These are phyloP conservation scores for Entophlyctis luteolus DNA, from an alignment of 192 early-diverging fungal species.

Conservation along the genomic window DNA sequence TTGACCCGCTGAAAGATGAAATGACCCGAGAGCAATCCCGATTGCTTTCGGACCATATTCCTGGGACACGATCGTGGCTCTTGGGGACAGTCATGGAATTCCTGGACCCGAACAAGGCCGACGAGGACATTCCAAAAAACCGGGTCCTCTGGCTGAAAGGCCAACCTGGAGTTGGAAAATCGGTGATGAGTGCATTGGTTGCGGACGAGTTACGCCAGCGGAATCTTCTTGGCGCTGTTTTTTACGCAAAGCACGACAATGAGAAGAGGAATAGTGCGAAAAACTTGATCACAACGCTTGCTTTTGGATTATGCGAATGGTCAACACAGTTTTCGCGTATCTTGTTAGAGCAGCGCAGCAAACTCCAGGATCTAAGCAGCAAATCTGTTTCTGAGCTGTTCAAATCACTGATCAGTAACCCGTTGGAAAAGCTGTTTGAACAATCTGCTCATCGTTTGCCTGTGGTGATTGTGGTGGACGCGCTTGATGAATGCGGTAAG, in stretches of 20 bases:
- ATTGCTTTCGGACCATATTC: not conserved
- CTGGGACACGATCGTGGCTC: not conserved
- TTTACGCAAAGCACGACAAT: slow-evolving; percentile 30
- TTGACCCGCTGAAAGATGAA: slow-evolving; percentile 2
- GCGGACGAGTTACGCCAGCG: slow-evolving; percentile 17
- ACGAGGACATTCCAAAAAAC: not conserved
- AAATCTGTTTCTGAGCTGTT: not conserved
- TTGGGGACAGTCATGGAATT: not conserved
- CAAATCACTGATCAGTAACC: not conserved
- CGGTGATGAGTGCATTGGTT: slow-evolving; percentile 19
- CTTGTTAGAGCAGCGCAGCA: not conserved
- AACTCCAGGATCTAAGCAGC: not conserved
- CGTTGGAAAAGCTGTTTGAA: not conserved
- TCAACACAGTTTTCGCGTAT: slow-evolving; percentile 2
- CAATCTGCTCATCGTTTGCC: not conserved
- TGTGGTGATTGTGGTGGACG: slow-evolving; percentile 20
- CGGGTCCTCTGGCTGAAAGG: slow-evolving; percentile 24
- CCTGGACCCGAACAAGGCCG: not conserved
- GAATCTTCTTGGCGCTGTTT: slow-evolving; percentile 28
- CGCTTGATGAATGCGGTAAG: slow-evolving; percentile 23
- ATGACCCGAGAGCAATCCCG: not conserved
- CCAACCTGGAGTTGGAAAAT: slow-evolving; percentile 17
- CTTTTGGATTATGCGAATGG: slow-evolving; percentile 13
- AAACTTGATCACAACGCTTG: slow-evolving; percentile 4
- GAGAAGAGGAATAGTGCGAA: not conserved